Conservation (phyloP, 73 alveolate genomes). For the Paramecium sexaurelia region DNA sequence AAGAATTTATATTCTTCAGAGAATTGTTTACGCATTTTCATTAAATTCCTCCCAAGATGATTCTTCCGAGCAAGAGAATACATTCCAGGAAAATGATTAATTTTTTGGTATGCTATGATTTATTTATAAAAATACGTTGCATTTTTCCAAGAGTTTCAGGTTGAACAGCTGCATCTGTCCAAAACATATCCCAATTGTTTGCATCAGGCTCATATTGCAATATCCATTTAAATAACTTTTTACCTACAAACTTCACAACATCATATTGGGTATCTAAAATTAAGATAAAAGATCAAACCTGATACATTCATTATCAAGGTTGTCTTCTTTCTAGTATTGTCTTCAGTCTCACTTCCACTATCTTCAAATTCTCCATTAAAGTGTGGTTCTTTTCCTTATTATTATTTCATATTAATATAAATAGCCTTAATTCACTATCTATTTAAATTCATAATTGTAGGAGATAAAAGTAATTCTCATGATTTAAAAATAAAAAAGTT, state of each 20-base stretch:
- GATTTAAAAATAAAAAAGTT: conserved; percentile 56
- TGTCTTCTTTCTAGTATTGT: conserved; percentile 37
- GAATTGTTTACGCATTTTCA: conserved; percentile 77
- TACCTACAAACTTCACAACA: conserved; percentile 83
- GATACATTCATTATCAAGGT: conserved; percentile 71
- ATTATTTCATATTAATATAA: conserved; percentile 13
- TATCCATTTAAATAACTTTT: conserved; percentile 71
- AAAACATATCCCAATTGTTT: conserved; percentile 76
- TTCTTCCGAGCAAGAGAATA: conserved; percentile 90
- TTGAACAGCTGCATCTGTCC: conserved; percentile 81
- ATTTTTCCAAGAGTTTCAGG: conserved; percentile 73
- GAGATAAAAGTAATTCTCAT: conserved; percentile 63
- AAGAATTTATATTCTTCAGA: conserved; percentile 81
- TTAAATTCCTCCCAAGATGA: conserved; percentile 86
- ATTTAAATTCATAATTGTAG: conserved; percentile 64
- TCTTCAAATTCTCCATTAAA: conserved; percentile 49
- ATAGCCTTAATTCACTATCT: conserved; percentile 63
- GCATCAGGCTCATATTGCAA: conserved; percentile 49
- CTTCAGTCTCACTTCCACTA: conserved; percentile 17
- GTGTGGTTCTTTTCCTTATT: conserved; percentile 23
- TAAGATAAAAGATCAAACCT: not conserved
- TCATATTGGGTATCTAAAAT: conserved; percentile 74
- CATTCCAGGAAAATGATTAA: conserved; percentile 95
- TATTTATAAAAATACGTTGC: conserved; percentile 63
- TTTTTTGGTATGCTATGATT: conserved; percentile 83